Evolutionary conservation across 2,329 filamentous ascomycete genomes (phyloP).

Genomic region (Scortechinia acanthostroma): DNA sequence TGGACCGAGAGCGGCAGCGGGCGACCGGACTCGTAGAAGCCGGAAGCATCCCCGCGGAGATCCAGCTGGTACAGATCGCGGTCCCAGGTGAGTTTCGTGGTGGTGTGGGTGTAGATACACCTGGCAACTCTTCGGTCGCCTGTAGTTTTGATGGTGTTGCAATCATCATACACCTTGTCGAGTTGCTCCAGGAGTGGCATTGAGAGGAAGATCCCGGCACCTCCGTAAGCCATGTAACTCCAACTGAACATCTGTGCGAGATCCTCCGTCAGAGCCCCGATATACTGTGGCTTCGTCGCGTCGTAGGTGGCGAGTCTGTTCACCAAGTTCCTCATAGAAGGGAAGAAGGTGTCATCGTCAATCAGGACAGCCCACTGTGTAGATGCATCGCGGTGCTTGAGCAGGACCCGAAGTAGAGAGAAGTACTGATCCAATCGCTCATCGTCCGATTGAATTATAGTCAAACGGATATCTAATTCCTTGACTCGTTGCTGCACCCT

Average conservation of each 20-base stretch:
- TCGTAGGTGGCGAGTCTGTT: conserved; percentile 37
- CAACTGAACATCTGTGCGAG: conserved; percentile 38
- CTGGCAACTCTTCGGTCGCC: conserved; percentile 22
- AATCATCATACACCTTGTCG: conserved; percentile 35
- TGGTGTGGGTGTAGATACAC: conserved; percentile 46
- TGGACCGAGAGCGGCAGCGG: conserved; percentile 49
- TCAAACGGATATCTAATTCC: too few species aligned
- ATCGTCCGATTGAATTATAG: too few species aligned
- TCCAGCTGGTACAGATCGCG: conserved; percentile 49
- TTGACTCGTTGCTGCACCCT: too few species aligned
- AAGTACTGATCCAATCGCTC: too few species aligned
- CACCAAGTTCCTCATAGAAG: conserved; percentile 39
- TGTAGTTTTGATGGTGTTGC: too few species aligned
- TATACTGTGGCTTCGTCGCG: conserved; percentile 37
- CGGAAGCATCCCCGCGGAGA: conserved; percentile 41
- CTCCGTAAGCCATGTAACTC: conserved; percentile 53
- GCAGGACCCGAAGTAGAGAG: too few species aligned
- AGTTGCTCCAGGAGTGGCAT: conserved; percentile 39
- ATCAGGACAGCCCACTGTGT: conserved; percentile 53
- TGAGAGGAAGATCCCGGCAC: conserved; percentile 51
- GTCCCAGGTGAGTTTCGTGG: conserved; percentile 44
- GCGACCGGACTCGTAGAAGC: conserved; percentile 51
- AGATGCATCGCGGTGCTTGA: too few species aligned
- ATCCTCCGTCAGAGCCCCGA: conserved; percentile 51
- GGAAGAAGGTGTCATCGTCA: conserved; percentile 60